phyloP scores from a whole-genome alignment of 805 yeast genomes.

The Candida hungchunana region DNA sequence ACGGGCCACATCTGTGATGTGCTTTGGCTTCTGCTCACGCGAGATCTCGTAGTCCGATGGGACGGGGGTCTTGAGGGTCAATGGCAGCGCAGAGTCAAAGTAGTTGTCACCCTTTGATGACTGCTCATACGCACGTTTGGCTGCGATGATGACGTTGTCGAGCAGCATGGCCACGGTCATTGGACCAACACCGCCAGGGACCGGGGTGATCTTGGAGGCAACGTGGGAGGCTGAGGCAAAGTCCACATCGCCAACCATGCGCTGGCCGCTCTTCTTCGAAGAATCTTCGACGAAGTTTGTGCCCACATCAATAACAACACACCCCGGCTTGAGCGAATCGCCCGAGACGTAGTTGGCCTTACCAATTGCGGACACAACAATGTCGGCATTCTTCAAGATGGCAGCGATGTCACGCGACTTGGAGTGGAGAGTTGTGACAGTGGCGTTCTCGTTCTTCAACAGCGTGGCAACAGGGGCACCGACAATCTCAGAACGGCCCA shows the following conservation, averaged over 20 bases:
- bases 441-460: conserved; percentile 66
- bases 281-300: conserved; percentile 69
- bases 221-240: conserved; percentile 47
- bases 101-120: conserved; percentile 19
- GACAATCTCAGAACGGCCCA: conserved; percentile 83
- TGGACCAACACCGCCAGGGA: conserved; percentile 91
- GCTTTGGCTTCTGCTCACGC: conserved; percentile 68
- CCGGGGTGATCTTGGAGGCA: conserved; percentile 74
- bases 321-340: conserved; percentile 65
- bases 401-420: conserved; percentile 50
- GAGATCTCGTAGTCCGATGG: conserved; percentile 81
- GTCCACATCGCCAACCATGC: conserved; percentile 77
- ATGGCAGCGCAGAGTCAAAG: conserved; percentile 45
- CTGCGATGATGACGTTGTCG: conserved; percentile 67
- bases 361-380: conserved; percentile 77
- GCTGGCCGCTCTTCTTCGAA: conserved; percentile 61
- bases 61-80: conserved; percentile 58
- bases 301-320: conserved; percentile 78
- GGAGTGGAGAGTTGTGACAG: conserved; percentile 74
- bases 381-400: conserved; percentile 59
- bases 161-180: conserved; percentile 85
- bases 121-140: conserved; percentile 39
- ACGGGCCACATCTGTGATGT: conserved; percentile 64
- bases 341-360: conserved; percentile 65
- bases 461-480: conserved; percentile 77